phyloP scores from a whole-genome alignment of 352 stramenopile genomes.

The Pythium pyrilobum region DNA sequence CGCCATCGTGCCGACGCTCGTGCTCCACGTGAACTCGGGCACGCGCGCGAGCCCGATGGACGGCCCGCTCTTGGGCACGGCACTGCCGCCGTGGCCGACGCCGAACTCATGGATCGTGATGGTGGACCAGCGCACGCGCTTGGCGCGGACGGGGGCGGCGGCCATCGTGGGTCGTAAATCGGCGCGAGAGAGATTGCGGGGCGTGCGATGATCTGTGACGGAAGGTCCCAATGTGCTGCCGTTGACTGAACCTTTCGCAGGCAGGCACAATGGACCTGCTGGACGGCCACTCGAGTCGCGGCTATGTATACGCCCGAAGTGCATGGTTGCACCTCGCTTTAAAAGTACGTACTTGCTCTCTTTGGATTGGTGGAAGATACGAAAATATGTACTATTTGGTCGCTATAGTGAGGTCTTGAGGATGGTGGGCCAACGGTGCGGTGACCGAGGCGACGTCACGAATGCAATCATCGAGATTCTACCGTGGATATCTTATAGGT shows the following conservation, averaged over 20 bases:
- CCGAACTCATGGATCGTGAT: slow-evolving; percentile 26
- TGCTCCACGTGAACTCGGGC: slow-evolving; percentile 25
- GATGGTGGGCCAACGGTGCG: neutral
- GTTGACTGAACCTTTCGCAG: slow-evolving; percentile 8
- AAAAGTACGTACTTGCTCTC: neutral
- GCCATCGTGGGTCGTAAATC: neutral
- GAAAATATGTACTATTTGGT: neutral
- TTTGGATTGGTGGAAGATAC: neutral
- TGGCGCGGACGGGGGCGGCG: neutral
- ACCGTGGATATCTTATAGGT: too few relatives aligned
- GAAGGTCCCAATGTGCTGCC: neutral
- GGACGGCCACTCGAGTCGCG: neutral
- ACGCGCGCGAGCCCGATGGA: slow-evolving; percentile 17
- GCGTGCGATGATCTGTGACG: neutral
- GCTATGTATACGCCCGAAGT: slow-evolving; percentile 13
- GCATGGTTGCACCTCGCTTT: slow-evolving; percentile 7
- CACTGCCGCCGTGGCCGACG: slow-evolving; percentile 17
- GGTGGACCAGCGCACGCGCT: slow-evolving; percentile 21
- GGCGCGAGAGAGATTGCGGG: neutral
- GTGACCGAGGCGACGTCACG: slow-evolving; percentile 8
- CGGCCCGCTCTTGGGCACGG: slow-evolving; percentile 18
- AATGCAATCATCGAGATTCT: neutral
- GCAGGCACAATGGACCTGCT: neutral
- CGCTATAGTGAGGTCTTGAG: slow-evolving; percentile 6
- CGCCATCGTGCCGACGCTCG: slow-evolving; percentile 18